Conservation (phyloP, 2,329 filamentous ascomycete species). For the Metarhizium album region DNA sequence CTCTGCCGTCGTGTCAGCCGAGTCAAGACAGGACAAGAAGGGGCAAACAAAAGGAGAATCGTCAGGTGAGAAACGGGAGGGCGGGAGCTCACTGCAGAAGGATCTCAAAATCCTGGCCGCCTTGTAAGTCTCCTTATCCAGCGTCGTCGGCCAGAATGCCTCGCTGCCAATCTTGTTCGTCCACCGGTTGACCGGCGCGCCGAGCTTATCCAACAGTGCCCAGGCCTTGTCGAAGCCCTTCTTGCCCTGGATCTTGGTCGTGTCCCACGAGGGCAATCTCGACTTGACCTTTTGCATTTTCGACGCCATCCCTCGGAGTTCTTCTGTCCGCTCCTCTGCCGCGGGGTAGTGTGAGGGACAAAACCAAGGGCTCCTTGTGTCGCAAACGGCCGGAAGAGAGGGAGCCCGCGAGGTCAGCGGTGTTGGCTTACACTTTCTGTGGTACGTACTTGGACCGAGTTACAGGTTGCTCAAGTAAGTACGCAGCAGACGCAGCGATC, state of each 20-base stretch:
- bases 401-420: no score
- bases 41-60: no score
- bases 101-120: conserved; percentile 72
- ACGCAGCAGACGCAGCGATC: neutral
- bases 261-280: conserved; percentile 37
- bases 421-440: neutral
- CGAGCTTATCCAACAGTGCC: conserved; percentile 38
- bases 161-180: conserved; percentile 72
- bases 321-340: no score
- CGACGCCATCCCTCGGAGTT: no score
- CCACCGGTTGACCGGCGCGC: conserved; percentile 65
- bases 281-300: conserved; percentile 25
- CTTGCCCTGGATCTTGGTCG: conserved; percentile 44
- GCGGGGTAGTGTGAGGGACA: neutral
- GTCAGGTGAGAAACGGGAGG: no score
- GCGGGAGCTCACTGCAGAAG: conserved; percentile 54
- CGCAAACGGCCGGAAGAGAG: neutral
- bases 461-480: no score
- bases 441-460: neutral
- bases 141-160: conserved; percentile 74
- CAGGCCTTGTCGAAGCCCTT: conserved; percentile 67
- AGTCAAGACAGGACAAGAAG: no score
- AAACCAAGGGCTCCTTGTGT: neutral
- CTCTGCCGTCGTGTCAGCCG: conserved; percentile 28
- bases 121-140: conserved; percentile 85